These are phyloP conservation scores for Sporobolomyces pararoseus DNA, from an alignment of 768 basidiomycete species.

Conservation along the genomic window DNA sequence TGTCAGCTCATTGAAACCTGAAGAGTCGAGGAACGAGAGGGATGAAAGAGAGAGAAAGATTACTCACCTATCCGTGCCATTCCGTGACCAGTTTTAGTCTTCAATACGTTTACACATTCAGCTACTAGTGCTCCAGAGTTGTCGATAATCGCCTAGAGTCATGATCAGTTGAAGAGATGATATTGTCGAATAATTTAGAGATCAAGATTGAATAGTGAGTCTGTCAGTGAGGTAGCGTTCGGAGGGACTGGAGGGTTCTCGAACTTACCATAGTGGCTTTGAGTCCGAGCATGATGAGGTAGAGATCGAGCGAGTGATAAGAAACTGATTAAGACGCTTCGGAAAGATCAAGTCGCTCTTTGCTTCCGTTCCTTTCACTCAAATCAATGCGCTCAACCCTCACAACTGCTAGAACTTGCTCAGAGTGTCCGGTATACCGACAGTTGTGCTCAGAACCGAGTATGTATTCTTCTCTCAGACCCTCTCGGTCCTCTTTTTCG, in stretches of 20 bases:
- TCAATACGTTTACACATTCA: constrained; percentile 93
- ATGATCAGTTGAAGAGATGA: background rate
- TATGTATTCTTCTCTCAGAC: too few species aligned
- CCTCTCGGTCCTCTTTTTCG: too few species aligned
- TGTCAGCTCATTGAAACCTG: background rate
- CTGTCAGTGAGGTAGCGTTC: background rate
- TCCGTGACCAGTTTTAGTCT: constrained; percentile 91
- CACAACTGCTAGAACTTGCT: too few species aligned
- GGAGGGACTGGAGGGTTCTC: background rate
- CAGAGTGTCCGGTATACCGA: too few species aligned
- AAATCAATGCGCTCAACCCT: too few species aligned
- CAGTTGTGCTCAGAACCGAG: too few species aligned
- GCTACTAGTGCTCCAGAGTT: constrained; percentile 92
- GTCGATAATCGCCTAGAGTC: constrained; percentile 73
- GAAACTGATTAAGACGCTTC: too few species aligned
- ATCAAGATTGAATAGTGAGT: background rate
- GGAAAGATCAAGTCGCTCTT: too few species aligned
- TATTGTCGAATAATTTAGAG: background rate
- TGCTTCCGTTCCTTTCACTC: too few species aligned
- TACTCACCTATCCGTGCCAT: constrained; percentile 62
- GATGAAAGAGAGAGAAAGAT: background rate
- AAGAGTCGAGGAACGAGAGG: background rate
- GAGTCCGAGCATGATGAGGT: constrained; percentile 76
- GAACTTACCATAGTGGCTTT: constrained; percentile 68
- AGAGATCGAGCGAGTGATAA: too few species aligned